These are phyloP conservation scores for Talinum fruticosum DNA, from an alignment of 148 eudicot species.

Conservation along the genomic window DNA sequence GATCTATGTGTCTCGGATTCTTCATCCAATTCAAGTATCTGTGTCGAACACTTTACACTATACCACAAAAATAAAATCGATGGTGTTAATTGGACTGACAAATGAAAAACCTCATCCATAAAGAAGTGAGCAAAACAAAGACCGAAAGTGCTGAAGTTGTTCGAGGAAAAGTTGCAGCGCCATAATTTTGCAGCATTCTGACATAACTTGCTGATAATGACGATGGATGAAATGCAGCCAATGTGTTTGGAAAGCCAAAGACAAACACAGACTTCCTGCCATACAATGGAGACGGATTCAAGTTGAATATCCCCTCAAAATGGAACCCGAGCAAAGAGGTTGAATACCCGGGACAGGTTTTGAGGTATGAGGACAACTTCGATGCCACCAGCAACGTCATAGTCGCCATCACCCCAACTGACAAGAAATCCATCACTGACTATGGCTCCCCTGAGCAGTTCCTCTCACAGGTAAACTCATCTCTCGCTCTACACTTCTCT, in stretches of 20 bases:
- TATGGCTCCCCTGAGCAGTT: conserved; percentile 85
- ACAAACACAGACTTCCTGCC: conserved; percentile 72
- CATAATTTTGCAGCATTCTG: too few species aligned
- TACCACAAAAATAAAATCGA: too few species aligned
- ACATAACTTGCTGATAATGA: too few species aligned
- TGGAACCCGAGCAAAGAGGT: conserved; percentile 97
- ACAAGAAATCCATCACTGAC: conserved; percentile 88
- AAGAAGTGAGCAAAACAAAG: too few species aligned
- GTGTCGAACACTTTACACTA: too few species aligned
- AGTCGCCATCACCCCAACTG: conserved; percentile 69
- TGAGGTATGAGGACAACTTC: conserved; percentile 91
- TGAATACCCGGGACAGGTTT: conserved; percentile 89
- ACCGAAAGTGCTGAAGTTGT: too few species aligned
- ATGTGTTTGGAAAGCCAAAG: conserved; percentile 90
- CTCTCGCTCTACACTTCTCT: background rate
- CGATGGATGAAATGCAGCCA: conserved; percentile 45
- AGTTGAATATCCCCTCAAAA: conserved; percentile 66
- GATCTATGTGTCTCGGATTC: too few species aligned
- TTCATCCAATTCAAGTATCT: too few species aligned
- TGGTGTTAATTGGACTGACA: too few species aligned
- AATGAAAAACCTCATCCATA: too few species aligned
- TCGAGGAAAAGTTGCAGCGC: too few species aligned
- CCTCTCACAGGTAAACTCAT: conserved; percentile 40
- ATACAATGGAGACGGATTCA: conserved; percentile 71
- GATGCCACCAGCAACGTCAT: conserved; percentile 70